Evolutionary conservation across 176 grass and related monocot genomes (phyloP), one percentile per base, ranked within the genome.

Genomic region (Cenchrus americanus): DNA sequence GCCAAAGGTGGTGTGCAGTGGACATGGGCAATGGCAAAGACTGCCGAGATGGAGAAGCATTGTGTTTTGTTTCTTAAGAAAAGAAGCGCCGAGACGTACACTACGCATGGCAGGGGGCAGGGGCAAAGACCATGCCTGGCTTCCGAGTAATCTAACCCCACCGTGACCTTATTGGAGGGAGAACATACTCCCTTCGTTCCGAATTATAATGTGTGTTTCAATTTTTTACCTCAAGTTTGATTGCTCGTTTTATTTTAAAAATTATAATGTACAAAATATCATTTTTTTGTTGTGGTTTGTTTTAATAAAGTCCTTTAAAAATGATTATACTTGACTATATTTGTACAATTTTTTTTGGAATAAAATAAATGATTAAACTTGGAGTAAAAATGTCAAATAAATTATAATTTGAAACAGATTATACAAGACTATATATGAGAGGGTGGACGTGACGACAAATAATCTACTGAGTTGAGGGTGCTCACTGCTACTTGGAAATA

Each of bases 121-220:
- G 53, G 53, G 5, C 53, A 67, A 55, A 34, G 57, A 32, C 84
- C 60, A 75, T 37, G 62, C 47, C 59, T 65, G 69, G 76, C 43
- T n/a, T 82, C 76, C 61, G 74, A 68, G 70, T 66, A 75, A 81
- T 81, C 60, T 73, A 66, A 48, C 77, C 77, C 57, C n/a, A 42
- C 60, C 43, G 49, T 87, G 71, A 65, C 82, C 82, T 75, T 49
- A 74, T 73, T 59, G 69, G 79, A 80, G 24, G 68, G 81, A 54
- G 77, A 69, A 77, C 4, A 37, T 37, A 37, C 34, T 37, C 2
- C 3, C 4, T 37, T 37, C 34, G 34, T 37, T 37, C 34, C 34
- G 4, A 37, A 37, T 37, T 37, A 37, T 37, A 37, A 37, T 37
- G 34, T 30, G 27, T 30, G 27, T 30, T 30, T 30, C 1, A 30